These are phyloP conservation scores for Drechslerella coelobrocha DNA, from an alignment of 2,329 filamentous ascomycete genomes.

Conservation along the genomic window DNA sequence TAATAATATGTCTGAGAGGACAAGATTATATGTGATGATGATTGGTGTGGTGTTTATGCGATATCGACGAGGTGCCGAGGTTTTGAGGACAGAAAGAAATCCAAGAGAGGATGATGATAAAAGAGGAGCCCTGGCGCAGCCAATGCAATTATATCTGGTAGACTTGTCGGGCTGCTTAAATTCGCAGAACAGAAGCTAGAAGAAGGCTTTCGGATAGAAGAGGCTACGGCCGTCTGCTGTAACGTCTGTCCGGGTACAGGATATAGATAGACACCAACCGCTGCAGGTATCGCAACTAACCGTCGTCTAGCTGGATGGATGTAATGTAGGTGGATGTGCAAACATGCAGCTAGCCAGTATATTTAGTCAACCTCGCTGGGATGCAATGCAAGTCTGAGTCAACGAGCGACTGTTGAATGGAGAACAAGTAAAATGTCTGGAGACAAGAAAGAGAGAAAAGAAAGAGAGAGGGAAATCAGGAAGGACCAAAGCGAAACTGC, in stretches of 20 bases:
- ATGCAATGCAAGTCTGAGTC: constrained; percentile 50
- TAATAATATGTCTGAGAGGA: background rate
- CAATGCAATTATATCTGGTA: constrained; percentile 17
- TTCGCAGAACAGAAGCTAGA: no score
- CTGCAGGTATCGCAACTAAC: constrained; percentile 33
- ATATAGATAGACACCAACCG: constrained; percentile 24
- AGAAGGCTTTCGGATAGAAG: constrained; percentile 43
- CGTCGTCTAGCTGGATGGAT: background rate
- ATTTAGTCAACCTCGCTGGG: constrained; percentile 11
- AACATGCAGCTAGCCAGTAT: constrained; percentile 43
- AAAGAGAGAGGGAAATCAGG: constrained; percentile 28
- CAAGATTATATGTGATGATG: no score
- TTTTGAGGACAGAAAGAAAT: background rate
- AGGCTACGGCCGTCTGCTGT: constrained; percentile 35
- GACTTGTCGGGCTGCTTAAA: background rate
- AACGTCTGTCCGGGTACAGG: background rate
- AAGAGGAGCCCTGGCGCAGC: constrained; percentile 27
- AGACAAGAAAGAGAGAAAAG: no score
- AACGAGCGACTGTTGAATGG: constrained; percentile 48
- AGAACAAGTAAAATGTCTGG: constrained; percentile 21
- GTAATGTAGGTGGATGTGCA: constrained; percentile 5
- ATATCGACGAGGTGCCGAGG: no score
- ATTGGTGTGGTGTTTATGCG: background rate
- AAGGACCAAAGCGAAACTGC: constrained; percentile 45
- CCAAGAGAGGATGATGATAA: background rate